Conservation (phyloP, 208 protist genomes). For the Trypanosoma vivax region DNA sequence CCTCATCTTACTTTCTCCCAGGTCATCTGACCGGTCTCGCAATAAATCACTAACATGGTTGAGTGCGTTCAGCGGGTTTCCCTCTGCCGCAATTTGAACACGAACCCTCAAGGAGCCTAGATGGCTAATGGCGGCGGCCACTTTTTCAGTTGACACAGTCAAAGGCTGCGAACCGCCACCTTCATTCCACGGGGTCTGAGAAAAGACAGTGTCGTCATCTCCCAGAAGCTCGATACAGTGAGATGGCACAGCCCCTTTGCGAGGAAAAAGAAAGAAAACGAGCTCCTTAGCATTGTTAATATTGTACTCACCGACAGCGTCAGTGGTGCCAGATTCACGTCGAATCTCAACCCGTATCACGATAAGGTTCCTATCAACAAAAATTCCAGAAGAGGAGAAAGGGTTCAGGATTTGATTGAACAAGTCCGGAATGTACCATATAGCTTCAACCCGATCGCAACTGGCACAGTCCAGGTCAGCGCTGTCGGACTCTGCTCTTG, state of each 20-base stretch:
- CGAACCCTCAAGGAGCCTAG: constrained; percentile 36
- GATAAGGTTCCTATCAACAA: constrained; percentile 33
- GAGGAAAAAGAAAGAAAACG: constrained; percentile 74
- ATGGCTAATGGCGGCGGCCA: constrained; percentile 29
- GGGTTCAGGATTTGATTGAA: constrained; percentile 60
- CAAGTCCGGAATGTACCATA: constrained; percentile 64
- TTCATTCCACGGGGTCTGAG: constrained; percentile 28
- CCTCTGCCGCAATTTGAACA: constrained; percentile 29
- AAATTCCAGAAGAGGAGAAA: constrained; percentile 62
- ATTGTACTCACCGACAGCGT: constrained; percentile 27
- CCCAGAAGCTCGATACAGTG: constrained; percentile 71
- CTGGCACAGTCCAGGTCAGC: constrained; percentile 30
- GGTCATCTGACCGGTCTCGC: neutral
- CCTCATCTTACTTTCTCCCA: neutral
- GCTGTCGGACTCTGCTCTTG: neutral
- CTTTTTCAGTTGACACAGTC: constrained; percentile 28
- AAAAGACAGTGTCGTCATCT: constrained; percentile 26
- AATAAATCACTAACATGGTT: constrained; percentile 18
- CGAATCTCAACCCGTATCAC: constrained; percentile 56
- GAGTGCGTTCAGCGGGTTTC: constrained; percentile 61
- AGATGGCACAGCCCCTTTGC: constrained; percentile 48
- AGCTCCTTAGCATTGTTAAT: constrained; percentile 33
- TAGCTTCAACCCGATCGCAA: too few relatives aligned
- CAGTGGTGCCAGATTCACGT: constrained; percentile 16
- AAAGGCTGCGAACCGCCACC: constrained; percentile 36